phyloP scores from a whole-genome alignment of 2,329 filamentous ascomycete genomes.

The Trematosphaeria pertusa region DNA sequence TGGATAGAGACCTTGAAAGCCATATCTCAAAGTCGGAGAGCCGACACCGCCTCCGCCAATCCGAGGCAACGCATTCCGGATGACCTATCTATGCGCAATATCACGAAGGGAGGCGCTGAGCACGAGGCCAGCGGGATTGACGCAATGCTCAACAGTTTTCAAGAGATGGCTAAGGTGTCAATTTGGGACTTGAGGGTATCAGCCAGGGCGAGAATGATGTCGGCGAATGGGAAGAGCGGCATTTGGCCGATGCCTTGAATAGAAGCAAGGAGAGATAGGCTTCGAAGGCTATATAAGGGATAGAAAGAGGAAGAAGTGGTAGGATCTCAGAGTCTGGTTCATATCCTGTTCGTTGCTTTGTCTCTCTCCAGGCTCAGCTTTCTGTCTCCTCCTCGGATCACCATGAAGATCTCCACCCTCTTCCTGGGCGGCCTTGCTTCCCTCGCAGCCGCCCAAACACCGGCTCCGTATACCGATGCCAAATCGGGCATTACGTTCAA shows the following conservation, averaged over 20 bases:
- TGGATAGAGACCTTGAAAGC: too few species aligned
- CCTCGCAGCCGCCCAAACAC: constrained; percentile 24
- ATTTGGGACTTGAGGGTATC: not conserved
- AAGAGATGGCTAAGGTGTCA: not conserved
- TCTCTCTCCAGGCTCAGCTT: too few species aligned
- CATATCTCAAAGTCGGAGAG: too few species aligned
- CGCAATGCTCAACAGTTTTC: not conserved
- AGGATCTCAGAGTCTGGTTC: not conserved
- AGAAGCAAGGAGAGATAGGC: not conserved
- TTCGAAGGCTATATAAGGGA: not conserved
- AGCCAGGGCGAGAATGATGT: not conserved
- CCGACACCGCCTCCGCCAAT: constrained; percentile 1
- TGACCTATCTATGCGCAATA: constrained; percentile 11
- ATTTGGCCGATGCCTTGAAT: not conserved
- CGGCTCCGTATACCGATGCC: constrained; percentile 33
- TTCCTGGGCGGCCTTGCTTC: constrained; percentile 15
- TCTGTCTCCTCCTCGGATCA: too few species aligned
- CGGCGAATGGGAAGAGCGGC: not conserved
- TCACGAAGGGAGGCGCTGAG: not conserved
- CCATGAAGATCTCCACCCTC: constrained; percentile 29
- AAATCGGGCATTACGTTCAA: constrained; percentile 39
- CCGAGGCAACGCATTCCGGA: not conserved
- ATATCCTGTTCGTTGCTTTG: too few species aligned
- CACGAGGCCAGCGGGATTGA: not conserved
- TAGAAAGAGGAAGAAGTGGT: not conserved